These are phyloP conservation scores for Puccinia triticina DNA, from an alignment of 1,284 basidiomycete species.

Conservation along the genomic window DNA sequence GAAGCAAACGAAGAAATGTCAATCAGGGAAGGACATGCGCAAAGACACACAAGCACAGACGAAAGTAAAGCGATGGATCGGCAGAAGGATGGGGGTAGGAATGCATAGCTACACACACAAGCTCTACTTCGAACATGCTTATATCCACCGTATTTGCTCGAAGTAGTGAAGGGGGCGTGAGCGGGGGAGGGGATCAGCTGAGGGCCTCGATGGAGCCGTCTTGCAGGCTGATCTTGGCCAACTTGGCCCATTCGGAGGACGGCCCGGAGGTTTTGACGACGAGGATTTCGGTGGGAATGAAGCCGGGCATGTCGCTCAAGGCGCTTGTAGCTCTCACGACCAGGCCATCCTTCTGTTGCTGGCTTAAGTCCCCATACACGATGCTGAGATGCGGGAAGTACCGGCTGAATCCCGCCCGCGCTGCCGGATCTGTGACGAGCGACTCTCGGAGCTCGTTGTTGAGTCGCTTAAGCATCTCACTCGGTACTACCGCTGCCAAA, in stretches of 20 bases:
- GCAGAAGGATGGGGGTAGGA: too few species aligned
- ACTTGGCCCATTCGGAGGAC: slow-evolving; percentile 16
- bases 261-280: slow-evolving; percentile 37
- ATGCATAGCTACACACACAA: too few species aligned
- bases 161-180: too few species aligned
- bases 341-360: slow-evolving; percentile 17
- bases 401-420: neutral
- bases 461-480: neutral
- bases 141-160: too few species aligned
- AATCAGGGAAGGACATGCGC: too few species aligned
- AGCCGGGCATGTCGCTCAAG: slow-evolving; percentile 13
- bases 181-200: neutral
- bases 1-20: too few species aligned
- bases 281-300: slow-evolving; percentile 22
- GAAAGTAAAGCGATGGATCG: too few species aligned
- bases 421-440: neutral
- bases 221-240: slow-evolving; percentile 22
- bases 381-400: slow-evolving; percentile 50
- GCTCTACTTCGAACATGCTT: too few species aligned
- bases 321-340: neutral
- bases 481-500: slow-evolving; percentile 17
- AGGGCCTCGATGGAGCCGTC: slow-evolving; percentile 27
- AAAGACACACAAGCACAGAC: too few species aligned
- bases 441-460: slow-evolving; percentile 23
- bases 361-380: slow-evolving; percentile 32